Evolutionary conservation across 306 rosid genomes (phyloP), one percentile per base, ranked within the genome.

Genomic region (Malus fusca): DNA sequence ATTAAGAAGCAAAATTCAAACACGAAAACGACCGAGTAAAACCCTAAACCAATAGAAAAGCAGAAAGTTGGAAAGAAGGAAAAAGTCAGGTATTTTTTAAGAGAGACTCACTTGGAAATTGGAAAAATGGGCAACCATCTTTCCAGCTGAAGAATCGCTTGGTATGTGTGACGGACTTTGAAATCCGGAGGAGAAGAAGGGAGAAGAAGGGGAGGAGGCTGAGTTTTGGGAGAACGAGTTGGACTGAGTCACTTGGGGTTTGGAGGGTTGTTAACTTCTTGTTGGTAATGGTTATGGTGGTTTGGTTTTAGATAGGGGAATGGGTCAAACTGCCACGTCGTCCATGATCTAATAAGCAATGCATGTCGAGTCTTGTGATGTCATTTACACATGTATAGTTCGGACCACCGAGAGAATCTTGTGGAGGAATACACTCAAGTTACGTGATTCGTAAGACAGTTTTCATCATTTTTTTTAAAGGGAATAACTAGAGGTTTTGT

Each of bases 271-370:
- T 21, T 66, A 19, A 9, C 46, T 62, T 62, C 62, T 43, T 31
- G 79, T 56, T 65, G 42, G 10, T 37, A 37, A 40, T 46, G 43
- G 43, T 40, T 1, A 40, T 48, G 78, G 80, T 8, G 40, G 61
- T 40, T 8, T 51, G 22, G 59, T 8, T 68, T 68, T 69, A 55
- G 48, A 82, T 65, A 74, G 64, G 69, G 73, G 87, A 82, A 65
- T 61, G 73, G 69, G 96, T 88, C 89, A 88, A 91, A 91, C 48
- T 74, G 84, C 83, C 85, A 87, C 88, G 80, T 79, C 85, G 68
- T 4, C 56, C 23, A 66, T 66, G 48, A 8, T 66, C 48, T 51
- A 73, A 28, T 52, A 66, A 66, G 77, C 75, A 75, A 5, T 74
- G 84, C 88, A 88, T 81, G 83, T 60, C 83, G 72, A 81, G 68